phyloP scores from a whole-genome alignment of 345 rosid genomes.

The Rubroshorea leprosula region DNA sequence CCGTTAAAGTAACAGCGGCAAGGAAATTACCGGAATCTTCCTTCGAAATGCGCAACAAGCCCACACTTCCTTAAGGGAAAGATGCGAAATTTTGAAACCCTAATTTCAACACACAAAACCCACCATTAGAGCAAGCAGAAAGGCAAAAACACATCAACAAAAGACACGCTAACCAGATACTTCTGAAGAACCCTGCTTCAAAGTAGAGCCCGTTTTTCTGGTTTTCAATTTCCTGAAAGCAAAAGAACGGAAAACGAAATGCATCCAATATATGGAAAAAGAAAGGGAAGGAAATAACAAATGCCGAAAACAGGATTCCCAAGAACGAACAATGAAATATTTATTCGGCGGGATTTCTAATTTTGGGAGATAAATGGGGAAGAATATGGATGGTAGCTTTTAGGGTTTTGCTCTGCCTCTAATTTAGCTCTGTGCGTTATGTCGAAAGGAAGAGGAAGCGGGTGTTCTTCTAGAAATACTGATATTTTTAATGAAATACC shows the following conservation, averaged over 20 bases:
- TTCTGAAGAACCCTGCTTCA: background rate
- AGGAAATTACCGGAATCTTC: conserved; percentile 16
- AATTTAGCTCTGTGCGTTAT: conserved; percentile 1
- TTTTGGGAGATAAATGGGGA: background rate
- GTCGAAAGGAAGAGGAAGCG: conserved; percentile 7
- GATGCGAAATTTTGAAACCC: conserved; percentile 29
- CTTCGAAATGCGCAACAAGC: conserved; percentile 5
- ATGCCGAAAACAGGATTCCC: conserved; percentile 12
- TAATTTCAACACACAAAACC: conserved; percentile 36
- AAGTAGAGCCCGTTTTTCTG: background rate
- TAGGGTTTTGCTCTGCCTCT: conserved; percentile 33
- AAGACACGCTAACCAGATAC: conserved; percentile 10
- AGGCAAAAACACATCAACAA: conserved; percentile 8
- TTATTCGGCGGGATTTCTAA: background rate
- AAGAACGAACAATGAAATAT: background rate
- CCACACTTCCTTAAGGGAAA: conserved; percentile 11
- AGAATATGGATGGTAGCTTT: conserved; percentile 18
- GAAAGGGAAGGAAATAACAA: conserved; percentile 3
- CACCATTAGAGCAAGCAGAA: conserved; percentile 26
- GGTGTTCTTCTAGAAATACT: conserved; percentile 9
- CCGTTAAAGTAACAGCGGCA: background rate
- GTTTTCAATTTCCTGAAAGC: conserved; percentile 25
- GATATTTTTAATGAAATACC: conserved; percentile 13
- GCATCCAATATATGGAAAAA: conserved; percentile 2
- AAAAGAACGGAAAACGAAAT: conserved; percentile 6